Conservation (phyloP, 257 asterid genomes). For the Penstemon barbatus region DNA sequence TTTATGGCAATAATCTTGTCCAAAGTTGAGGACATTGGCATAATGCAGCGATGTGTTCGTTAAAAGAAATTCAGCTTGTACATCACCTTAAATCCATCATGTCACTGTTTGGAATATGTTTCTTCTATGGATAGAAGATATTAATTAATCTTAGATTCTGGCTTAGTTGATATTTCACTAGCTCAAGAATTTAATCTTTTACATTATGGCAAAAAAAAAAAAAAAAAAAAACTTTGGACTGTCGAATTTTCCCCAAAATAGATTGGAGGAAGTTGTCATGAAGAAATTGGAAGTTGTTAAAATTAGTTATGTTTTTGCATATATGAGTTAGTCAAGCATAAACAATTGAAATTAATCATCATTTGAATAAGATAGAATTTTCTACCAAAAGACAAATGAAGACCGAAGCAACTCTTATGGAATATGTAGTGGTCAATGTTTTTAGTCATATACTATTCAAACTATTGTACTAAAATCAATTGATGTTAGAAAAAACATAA, state of each 20-base stretch:
- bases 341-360: slow-evolving; percentile 14
- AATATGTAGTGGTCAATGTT: no score
- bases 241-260: slow-evolving; percentile 20
- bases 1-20: no score
- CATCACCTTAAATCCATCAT: slow-evolving; percentile 25
- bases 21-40: no score
- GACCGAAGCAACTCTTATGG: no score
- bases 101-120: slow-evolving; percentile 40
- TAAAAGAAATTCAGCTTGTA: no score
- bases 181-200: not conserved
- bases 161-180: slow-evolving; percentile 1
- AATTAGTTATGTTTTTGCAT: slow-evolving; percentile 13
- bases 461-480: no score
- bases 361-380: no score
- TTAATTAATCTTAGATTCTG: slow-evolving; percentile 17
- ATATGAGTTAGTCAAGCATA: slow-evolving; percentile 12
- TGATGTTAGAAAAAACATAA: no score
- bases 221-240: not conserved
- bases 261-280: slow-evolving; percentile 20
- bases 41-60: no score
- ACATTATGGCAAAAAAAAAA: not conserved
- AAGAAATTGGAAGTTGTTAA: not conserved
- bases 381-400: no score
- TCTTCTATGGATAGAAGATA: not conserved
- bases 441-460: no score